Base-by-base conservation (phyloP, 73 alveolate genomes). In the Symbiodinium natans region DNA sequence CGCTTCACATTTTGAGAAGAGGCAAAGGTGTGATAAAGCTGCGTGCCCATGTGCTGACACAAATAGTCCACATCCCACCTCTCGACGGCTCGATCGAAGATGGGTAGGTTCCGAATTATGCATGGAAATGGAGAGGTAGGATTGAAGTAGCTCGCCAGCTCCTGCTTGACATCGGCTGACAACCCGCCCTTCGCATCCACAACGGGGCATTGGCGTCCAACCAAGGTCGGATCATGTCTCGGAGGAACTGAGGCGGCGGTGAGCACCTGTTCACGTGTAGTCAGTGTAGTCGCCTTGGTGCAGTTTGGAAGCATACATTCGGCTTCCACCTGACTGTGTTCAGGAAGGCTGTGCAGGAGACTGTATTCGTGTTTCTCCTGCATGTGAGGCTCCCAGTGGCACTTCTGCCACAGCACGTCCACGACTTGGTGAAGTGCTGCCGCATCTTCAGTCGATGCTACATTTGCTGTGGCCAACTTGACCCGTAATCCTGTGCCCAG, bases 21-120 rank as follows among this genome's bases (percentile, higher is more conserved):
- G n/a, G 98, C 98, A 41, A 92, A 92, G 59, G 98, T 92, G n/a
- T 92, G 98, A 68, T 92, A 92, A 48, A 74, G 63, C 73, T 92
- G 98, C 48, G 77, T 46, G 21, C 98, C 98, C 98, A 92, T 92
- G 82, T 92, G 98, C 43, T 73, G 52, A 31, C 41, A 29, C 11
- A 92, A 56, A 39, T 92, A 92, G 4, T 71, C 98, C 82, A 92
- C 98, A 25, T 59, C 41, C 98, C 98, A 92, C 59, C 80, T 42
- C 73, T 92, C 92, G 34, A 92, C 90, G 8, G 98, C 98, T 33
- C 90, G 98, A 41, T 41, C 77, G 59, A 92, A 92, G 40, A 92
- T 73, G 41, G 98, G 98, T 56, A 92, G 31, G 41, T 92, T 92
- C 59, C 46, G 77, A 82, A 92, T 46, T 73, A 92, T 75, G 31